phyloP scores from a whole-genome alignment of 768 basidiomycete genomes.

The Tulasnella sp. region DNA sequence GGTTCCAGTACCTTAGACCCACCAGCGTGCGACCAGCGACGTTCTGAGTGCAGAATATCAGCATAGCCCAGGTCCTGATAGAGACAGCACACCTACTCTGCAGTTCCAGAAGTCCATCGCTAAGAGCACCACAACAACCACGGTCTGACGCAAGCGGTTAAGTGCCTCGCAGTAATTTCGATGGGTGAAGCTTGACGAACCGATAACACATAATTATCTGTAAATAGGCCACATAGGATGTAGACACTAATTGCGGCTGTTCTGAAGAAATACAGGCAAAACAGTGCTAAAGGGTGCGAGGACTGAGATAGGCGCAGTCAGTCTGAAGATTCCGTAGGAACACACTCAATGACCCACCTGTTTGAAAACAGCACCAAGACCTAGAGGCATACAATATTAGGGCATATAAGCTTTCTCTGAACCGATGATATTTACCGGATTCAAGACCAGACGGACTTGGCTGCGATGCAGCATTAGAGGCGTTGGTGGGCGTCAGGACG shows the following conservation, averaged over 20 bases:
- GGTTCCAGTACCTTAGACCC: constrained; percentile 96
- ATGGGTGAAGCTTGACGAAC: constrained; percentile 45
- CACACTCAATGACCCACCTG: constrained; percentile 47
- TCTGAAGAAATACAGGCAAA: constrained; percentile 86
- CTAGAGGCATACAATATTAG: constrained; percentile 38
- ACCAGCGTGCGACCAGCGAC: constrained; percentile 91
- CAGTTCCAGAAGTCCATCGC: constrained; percentile 99
- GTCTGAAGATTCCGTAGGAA: background rate
- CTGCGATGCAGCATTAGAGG: constrained; percentile 48
- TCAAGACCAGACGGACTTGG: constrained; percentile 54
- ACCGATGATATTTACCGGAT: constrained; percentile 63
- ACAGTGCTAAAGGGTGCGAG: constrained; percentile 60
- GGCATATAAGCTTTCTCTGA: background rate
- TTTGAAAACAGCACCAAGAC: constrained; percentile 69
- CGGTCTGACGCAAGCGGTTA: constrained; percentile 51
- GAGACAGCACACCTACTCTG: constrained; percentile 50
- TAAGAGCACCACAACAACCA: constrained; percentile 85
- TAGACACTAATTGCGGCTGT: constrained; percentile 86
- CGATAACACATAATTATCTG: constrained; percentile 86
- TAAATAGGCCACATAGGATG: constrained; percentile 87
- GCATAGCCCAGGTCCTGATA: background rate
- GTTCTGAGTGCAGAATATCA: constrained; percentile 52
- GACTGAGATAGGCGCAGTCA: constrained; percentile 25
- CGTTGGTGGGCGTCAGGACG: constrained; percentile 55
- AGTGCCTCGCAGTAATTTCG: background rate